Percentiles rank a stretch among this genome's conserved stretches.
These are phyloP conservation scores for Pelargonium citronellum DNA, from an alignment of 441 rosid genomes.

Conservation along the genomic window DNA sequence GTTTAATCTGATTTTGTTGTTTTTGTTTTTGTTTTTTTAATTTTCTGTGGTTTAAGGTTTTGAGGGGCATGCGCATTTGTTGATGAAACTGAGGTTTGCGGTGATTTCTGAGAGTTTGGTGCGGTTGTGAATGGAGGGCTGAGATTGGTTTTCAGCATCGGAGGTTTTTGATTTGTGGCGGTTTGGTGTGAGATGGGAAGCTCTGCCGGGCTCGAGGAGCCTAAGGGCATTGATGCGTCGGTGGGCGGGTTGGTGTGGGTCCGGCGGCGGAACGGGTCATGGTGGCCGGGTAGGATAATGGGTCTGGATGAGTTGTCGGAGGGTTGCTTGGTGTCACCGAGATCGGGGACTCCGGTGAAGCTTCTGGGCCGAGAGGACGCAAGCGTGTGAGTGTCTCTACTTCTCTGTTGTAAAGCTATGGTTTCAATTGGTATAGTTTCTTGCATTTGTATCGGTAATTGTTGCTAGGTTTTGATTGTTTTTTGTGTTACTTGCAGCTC, in stretches of 20 bases:
- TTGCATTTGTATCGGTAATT: neutral
- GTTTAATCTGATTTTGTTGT: conserved; percentile 13
- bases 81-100: conserved; percentile 20
- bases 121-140: conserved; percentile 17
- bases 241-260: conserved; percentile 97
- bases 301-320: conserved; percentile 62
- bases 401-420: neutral
- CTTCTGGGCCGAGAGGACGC: conserved; percentile 95
- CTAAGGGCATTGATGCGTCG: conserved; percentile 59
- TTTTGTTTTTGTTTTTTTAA: conserved; percentile 1
- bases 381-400: conserved; percentile 58
- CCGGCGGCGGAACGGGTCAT: conserved; percentile 87
- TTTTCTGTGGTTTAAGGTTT: conserved; percentile 23
- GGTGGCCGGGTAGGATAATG: conserved; percentile 98
- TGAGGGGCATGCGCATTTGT: conserved; percentile 33
- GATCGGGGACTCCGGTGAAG: conserved; percentile 88
- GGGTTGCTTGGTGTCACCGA: conserved; percentile 63
- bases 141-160: conserved; percentile 27
- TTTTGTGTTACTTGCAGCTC: neutral
- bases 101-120: conserved; percentile 24
- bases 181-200: conserved; percentile 54
- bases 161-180: conserved; percentile 18
- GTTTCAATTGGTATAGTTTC: neutral
- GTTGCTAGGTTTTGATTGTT: neutral
- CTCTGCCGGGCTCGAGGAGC: conserved; percentile 49